Evolutionary conservation across 2,329 filamentous ascomycete genomes (phyloP), one percentile per base, ranked within the genome.

Genomic region (Apiospora hydei): DNA sequence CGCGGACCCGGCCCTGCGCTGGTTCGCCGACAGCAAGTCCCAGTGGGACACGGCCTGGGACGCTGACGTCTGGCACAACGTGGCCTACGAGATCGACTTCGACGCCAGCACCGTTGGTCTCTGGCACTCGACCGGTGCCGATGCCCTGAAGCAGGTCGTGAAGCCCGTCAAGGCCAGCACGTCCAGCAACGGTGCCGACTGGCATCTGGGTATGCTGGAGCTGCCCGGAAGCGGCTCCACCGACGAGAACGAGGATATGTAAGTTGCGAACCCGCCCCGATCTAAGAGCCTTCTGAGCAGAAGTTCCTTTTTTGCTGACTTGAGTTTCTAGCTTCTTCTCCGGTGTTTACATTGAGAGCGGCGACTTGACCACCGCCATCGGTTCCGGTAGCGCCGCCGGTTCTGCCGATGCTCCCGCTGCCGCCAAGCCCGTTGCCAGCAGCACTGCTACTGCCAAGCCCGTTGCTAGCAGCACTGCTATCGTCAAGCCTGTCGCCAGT

Each of bases 51-150:
- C 86, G 0, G 84, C 88, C 73, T 90, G 92, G 80, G 85, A 85
- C 70, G 85, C 91, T 1, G 89, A 86, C 53, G 88, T 90, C 14
- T 94, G 92, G 92, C 92, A 94, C 81, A 94, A 94, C 79, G 86
- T 93, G 77, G 92, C 91, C 67, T 94, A 93, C 77, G 91, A 91
- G 79, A 92, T 93, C 72, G 88, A 94, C 83, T 94, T 94, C 77
- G 82, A 81, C 21, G 87, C 84, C 51, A 83, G 86, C 75, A 89
- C 86, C 6, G 91, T 94, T 43, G 88, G 87, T 16, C 90, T 94
- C 82, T 94, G 91, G 88, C 90, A 93, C 81, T 93, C 90, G 0
- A 91, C 89, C 21, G 91, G 90, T 47, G 83, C 84, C 18, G 86
- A 87, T 47, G 82, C 87, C 26, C 83, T 94, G 30, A 85, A 82